Evolutionary conservation across 441 rosid genomes (phyloP), one percentile per base, ranked within the genome.

Genomic region (Kokia cookei): DNA sequence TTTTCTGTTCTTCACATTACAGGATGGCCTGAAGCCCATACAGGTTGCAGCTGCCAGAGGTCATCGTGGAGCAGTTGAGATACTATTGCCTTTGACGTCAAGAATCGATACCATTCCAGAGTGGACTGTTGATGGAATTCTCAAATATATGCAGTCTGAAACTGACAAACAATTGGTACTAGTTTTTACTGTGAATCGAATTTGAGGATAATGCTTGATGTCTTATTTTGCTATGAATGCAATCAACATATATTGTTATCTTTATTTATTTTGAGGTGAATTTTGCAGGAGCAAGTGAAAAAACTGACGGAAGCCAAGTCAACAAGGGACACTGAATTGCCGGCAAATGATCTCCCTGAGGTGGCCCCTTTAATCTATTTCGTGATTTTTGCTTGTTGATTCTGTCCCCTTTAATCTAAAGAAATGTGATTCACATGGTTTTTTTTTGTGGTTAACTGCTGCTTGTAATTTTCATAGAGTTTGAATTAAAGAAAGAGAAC

Each of bases 41-140:
- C 92, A 87, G 65, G 92, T 91, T 81, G 98, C 98, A 11, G 97
- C 99, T 75, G 86, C 81, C 54, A 85, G 98, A 77, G 93, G 89
- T 73, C 86, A 65, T 77, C 84, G 80, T 62, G 84, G 72, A 66
- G 89, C 85, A 72, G 91, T 91, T 76, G 97, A 93, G 83, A 81
- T 84, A 70, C 99, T 95, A 73, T 84, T 91, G 77, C 91, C 93
- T 7, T 78, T 80, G 73, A 93, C 97, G 57, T 75, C 88, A 26
- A 86, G 84, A 83, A 65, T 86, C 53, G 83, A 82, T 12, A 51
- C 86, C 40, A 79, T 90, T 74, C 83, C 85, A 2, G 87, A 95
- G 45, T 95, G 99, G 99, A 84, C 92, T 4, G 88, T 90, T 40
- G 92, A 90, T 73, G 96, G 91, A 58, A 81, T 95, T 81, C 82